These are phyloP conservation scores for Wickerhamiella lipophila DNA, from an alignment of 805 yeast genomes.

Conservation along the genomic window DNA sequence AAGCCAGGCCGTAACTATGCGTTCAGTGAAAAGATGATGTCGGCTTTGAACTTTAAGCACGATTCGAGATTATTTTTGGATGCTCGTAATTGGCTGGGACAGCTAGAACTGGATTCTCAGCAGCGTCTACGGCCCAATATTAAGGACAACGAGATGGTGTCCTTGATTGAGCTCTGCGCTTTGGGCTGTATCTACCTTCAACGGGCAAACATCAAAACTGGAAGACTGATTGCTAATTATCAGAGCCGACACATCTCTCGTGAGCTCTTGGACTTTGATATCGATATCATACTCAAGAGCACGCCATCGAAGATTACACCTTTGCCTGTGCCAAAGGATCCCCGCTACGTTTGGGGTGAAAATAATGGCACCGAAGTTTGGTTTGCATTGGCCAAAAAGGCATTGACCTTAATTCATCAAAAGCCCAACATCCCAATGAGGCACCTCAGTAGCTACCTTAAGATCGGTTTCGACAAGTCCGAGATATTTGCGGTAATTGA, in stretches of 20 bases:
- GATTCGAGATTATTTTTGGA: slow-evolving; percentile 32
- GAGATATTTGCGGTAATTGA: slow-evolving; percentile 9
- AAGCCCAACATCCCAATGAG: slow-evolving; percentile 15
- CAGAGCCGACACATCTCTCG: slow-evolving; percentile 65
- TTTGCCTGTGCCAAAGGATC: slow-evolving; percentile 13
- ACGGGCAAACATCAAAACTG: slow-evolving; percentile 41
- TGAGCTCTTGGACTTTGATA: slow-evolving; percentile 52
- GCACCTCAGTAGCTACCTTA: slow-evolving; percentile 50
- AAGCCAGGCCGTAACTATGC: slow-evolving; percentile 40
- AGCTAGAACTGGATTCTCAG: slow-evolving; percentile 29
- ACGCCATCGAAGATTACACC: slow-evolving; percentile 25
- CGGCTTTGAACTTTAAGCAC: slow-evolving; percentile 28
- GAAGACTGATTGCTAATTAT: slow-evolving; percentile 43
- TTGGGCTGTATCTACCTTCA: slow-evolving; percentile 32
- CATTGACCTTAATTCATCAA: background rate
- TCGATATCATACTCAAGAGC: slow-evolving; percentile 17
- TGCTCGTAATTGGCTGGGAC: slow-evolving; percentile 37
- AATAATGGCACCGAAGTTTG: slow-evolving; percentile 5
- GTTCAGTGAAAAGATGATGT: slow-evolving; percentile 41
- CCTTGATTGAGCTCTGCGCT: slow-evolving; percentile 45
- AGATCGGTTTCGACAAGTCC: slow-evolving; percentile 31
- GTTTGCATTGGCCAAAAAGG: slow-evolving; percentile 2
- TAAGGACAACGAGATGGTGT: slow-evolving; percentile 50
- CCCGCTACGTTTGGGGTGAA: slow-evolving; percentile 3
- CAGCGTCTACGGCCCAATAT: slow-evolving; percentile 38